Percentiles rank a stretch among this genome's conserved stretches.
Conservation (phyloP, 2,329 filamentous ascomycete genomes). For the Teratosphaeria epicoccoides region DNA sequence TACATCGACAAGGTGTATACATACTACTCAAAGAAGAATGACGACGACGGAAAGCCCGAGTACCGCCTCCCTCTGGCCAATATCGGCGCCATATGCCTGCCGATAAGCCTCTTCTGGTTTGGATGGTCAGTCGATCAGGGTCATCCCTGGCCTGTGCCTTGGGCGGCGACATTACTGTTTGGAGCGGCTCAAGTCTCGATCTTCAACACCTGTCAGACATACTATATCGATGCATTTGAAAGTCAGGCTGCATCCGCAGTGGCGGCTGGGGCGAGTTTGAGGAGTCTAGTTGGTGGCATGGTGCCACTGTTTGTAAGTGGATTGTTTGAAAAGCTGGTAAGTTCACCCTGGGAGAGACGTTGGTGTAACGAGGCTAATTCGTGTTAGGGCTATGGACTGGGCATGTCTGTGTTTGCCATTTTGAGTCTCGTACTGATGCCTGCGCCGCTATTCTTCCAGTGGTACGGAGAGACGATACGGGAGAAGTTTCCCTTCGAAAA, state of each 20-base stretch:
- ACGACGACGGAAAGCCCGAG: slow-evolving; percentile 31
- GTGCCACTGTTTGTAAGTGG: slow-evolving; percentile 31
- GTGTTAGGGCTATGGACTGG: slow-evolving; percentile 35
- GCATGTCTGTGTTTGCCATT: slow-evolving; percentile 38
- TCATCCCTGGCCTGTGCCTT: slow-evolving; percentile 30
- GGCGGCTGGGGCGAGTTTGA: slow-evolving; percentile 37
- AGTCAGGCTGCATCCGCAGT: slow-evolving; percentile 40
- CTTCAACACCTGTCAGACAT: slow-evolving; percentile 43
- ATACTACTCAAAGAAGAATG: slow-evolving; percentile 29
- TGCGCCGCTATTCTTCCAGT: slow-evolving; percentile 39
- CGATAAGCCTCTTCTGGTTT: slow-evolving; percentile 33
- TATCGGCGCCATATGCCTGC: slow-evolving; percentile 34
- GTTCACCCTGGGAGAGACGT: slow-evolving; percentile 6
- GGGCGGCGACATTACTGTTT: slow-evolving; percentile 35
- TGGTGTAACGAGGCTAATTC: not conserved
- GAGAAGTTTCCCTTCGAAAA: slow-evolving; percentile 30
- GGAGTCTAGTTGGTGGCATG: slow-evolving; percentile 35
- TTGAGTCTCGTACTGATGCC: slow-evolving; percentile 35
- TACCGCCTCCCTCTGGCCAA: slow-evolving; percentile 36
- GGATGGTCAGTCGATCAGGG: slow-evolving; percentile 33
- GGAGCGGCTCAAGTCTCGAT: slow-evolving; percentile 44
- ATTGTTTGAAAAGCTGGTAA: slow-evolving; percentile 15
- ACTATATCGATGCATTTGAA: slow-evolving; percentile 42
- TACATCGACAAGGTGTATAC: slow-evolving; percentile 39
- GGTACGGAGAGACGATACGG: slow-evolving; percentile 36